phyloP scores from a whole-genome alignment of 2,329 filamentous ascomycete species.

The Neonectria ditissima region DNA sequence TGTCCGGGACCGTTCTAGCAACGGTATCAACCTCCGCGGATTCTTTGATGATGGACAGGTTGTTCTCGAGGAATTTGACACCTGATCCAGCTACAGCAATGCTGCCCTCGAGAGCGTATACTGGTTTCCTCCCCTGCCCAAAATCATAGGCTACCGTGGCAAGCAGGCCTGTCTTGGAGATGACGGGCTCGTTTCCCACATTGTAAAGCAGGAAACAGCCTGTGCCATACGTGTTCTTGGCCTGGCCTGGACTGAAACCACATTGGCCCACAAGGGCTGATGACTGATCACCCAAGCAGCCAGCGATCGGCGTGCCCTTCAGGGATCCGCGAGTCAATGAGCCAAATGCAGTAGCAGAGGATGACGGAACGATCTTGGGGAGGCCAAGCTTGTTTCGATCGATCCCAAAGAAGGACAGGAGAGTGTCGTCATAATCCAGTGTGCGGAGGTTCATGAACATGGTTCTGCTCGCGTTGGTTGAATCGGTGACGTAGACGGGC shows the following conservation, averaged over 20 bases:
- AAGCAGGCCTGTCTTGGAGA: constrained; percentile 84
- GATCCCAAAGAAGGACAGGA: constrained; percentile 84
- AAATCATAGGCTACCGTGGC: constrained; percentile 92
- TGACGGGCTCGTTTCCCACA: constrained; percentile 84
- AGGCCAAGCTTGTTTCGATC: constrained; percentile 75
- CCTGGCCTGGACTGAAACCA: constrained; percentile 83
- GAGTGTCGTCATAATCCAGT: constrained; percentile 80
- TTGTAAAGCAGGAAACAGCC: constrained; percentile 93
- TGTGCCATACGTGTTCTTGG: constrained; percentile 93
- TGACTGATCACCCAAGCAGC: constrained; percentile 88
- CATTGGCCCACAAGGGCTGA: constrained; percentile 88
- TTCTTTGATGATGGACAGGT: constrained; percentile 69
- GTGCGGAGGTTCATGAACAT: constrained; percentile 95
- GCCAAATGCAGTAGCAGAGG: constrained; percentile 80
- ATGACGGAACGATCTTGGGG: constrained; percentile 87
- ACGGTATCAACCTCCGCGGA: constrained; percentile 63
- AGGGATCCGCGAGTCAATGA: constrained; percentile 73
- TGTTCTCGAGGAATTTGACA: constrained; percentile 78
- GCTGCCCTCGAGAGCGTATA: constrained; percentile 86
- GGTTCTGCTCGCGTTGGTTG: constrained; percentile 88
- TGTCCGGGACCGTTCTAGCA: constrained; percentile 71
- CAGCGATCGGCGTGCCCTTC: constrained; percentile 79
- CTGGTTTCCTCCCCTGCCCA: constrained; percentile 67
- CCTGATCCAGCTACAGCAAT: constrained; percentile 85
- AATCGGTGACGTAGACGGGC: constrained; percentile 83